A percentile compares a stretch with the other conserved stretches of the same genome.
phyloP scores from a whole-genome alignment of 768 basidiomycete genomes.

The Leccinum imitatum region DNA sequence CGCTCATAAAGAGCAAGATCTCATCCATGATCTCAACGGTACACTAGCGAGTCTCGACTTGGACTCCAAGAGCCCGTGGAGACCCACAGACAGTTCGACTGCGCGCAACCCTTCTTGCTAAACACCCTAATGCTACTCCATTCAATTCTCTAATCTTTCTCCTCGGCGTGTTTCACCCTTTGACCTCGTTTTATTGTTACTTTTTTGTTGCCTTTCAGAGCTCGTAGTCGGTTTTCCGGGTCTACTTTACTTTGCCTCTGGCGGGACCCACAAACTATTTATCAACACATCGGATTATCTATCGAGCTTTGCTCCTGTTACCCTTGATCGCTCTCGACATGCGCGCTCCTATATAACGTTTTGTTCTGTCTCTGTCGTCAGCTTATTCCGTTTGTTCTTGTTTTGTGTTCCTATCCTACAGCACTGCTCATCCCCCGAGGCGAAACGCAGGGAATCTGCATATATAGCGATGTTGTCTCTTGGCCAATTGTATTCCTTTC shows the following conservation, averaged over 20 bases:
- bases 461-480: slow-evolving; percentile 11
- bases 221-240: slow-evolving; percentile 18
- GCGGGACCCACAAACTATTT: slow-evolving; percentile 29
- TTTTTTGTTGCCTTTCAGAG: slow-evolving; percentile 14
- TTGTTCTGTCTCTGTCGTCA: slow-evolving; percentile 32
- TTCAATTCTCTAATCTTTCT: slow-evolving; percentile 10
- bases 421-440: slow-evolving; percentile 3
- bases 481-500: slow-evolving; percentile 12
- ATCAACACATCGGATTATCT: slow-evolving; percentile 32
- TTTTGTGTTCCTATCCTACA: slow-evolving; percentile 27
- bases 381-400: slow-evolving; percentile 30
- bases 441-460: slow-evolving; percentile 9
- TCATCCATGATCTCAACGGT: slow-evolving; percentile 70
- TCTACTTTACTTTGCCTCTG: slow-evolving; percentile 17
- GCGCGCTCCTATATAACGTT: slow-evolving; percentile 35
- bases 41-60: slow-evolving; percentile 75
- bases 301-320: slow-evolving; percentile 35
- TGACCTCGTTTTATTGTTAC: slow-evolving; percentile 25
- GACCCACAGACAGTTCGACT: slow-evolving; percentile 21
- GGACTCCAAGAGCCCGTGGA: slow-evolving; percentile 43
- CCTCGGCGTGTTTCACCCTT: slow-evolving; percentile 13
- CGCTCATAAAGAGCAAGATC: slow-evolving; percentile 44
- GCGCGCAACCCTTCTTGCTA: slow-evolving; percentile 22
- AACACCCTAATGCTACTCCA: slow-evolving; percentile 13
- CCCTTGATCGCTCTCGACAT: slow-evolving; percentile 39